Base-by-base conservation (phyloP, 306 rosid species). In the Vachellia collinsii region DNA sequence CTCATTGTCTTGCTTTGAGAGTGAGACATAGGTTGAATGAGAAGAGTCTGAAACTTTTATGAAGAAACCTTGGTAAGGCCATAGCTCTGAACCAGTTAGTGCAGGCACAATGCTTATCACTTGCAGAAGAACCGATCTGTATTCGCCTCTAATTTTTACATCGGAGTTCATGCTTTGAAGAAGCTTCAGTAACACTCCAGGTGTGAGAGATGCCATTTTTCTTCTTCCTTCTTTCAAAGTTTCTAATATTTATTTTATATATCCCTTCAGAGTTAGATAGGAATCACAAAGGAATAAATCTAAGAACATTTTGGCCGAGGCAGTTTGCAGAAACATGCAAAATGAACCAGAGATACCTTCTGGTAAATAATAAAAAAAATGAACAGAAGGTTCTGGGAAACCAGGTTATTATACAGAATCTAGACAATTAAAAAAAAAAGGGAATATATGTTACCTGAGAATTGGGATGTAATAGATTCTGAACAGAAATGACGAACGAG, bases 21-120 rank as follows among this genome's bases (percentile, higher is more conserved):
- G 90, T 13, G 98, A 88, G 54, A 92, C 94, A 69, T 93, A 92
- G 61, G 97, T 96, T 41, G 98, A 93, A 74, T 96, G 98, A 54
- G 98, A 92, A 41, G 99, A 96, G 71, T 96, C 98, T 0, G 99
- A 96, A 25, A 96, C 97, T 88, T 96, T 96, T 5, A 96, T 42
- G 84, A 92, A 96, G 91, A 92, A 96, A 23, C 99, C 90, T 6
- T 84, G 84, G 62, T 96, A 90, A 75, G 99, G 98, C 98, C 93
- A 91, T 17, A 91, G 76, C 69, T 89, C 97, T 0, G 85, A 89
- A 38, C 93, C 97, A n/a, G 74, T 76, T 23, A 91, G 80, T 20
- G 92, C 92, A 23, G 92, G 97, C 8, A 87, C 90, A 2, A 89
- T 91, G 87, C 92, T 87, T 72, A 91, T 89, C 75, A 85, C 92